Evolutionary conservation across 1,284 basidiomycete species (phyloP), one percentile per base, ranked within the genome.

Genomic region (Cryptococcus hybrid): DNA sequence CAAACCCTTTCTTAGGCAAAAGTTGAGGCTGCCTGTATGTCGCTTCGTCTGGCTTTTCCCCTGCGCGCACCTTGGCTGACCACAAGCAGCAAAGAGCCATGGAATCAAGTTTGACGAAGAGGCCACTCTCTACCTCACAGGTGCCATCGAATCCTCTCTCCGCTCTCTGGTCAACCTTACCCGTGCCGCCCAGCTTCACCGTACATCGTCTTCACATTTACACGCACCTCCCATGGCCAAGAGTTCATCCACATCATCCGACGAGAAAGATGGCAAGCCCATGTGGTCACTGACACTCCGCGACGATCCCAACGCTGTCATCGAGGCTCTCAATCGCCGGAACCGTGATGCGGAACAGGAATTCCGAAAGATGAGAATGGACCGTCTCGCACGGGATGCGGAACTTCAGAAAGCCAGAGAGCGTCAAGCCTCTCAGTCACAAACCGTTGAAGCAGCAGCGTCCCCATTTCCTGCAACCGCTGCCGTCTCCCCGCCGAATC

Each of bases 141-240:
- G 74, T 9, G 70, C 73, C 2, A 69, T 73, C 39, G 76, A 78
- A 64, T 48, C 62, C 7, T 69, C 73, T 1, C 58, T 76, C 0
- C 65, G 71, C 12, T 43, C 63, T 1, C 58, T 78, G 2, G 48
- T 78, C 7, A 30, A 59, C 5, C 62, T 64, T 0, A 63, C 74
- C 13, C 56, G 74, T 13, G 54, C 65, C 7, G 75, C 74, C 2
- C 74, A 75, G 52, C 56, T 59, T 18, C 75, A 78, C 56, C 72
- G 76, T 2, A 69, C 71, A 2, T 58, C 59, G 35, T 68, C 75
- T n/a, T 65, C 68, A 13, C 66, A 77, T 51, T 57, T 68, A 9
- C 68, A 67, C 39, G 52, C 65, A 44, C 68, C 74, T 5, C 64
- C 73, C 39, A 34, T 69, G 8, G 24, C 24, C 34, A 7, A 7